These are phyloP conservation scores for Trifolium subterraneum DNA, from an alignment of 306 rosid genomes.

Conservation along the genomic window DNA sequence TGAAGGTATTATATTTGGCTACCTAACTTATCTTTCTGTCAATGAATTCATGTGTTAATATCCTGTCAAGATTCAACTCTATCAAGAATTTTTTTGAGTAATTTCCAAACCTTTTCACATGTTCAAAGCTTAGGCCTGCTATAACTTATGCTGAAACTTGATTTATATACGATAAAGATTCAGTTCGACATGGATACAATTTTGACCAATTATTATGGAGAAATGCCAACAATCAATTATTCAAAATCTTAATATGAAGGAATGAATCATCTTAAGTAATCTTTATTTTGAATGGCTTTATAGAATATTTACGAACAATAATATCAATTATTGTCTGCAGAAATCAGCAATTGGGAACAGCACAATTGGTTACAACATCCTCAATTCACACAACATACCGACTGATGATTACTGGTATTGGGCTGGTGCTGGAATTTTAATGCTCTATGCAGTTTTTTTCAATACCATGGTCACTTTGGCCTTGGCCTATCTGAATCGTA, in stretches of 20 bases:
- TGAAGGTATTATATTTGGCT: conserved; percentile 60
- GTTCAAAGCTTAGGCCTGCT: neutral
- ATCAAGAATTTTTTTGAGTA: conserved; percentile 4
- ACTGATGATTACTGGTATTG: conserved; percentile 71
- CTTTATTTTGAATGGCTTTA: conserved; percentile 6
- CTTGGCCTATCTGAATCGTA: conserved; percentile 79
- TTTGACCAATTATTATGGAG: neutral
- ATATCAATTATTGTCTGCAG: conserved; percentile 54
- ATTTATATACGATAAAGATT: neutral
- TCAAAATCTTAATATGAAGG: conserved; percentile 22
- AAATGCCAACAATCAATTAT: conserved; percentile 11
- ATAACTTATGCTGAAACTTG: conserved; percentile 2
- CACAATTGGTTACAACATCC: conserved; percentile 69
- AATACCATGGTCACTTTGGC: conserved; percentile 70
- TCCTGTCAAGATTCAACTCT: conserved; percentile 9
- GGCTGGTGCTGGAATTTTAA: conserved; percentile 60
- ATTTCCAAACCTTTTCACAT: conserved; percentile 7
- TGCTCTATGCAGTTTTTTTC: conserved; percentile 59
- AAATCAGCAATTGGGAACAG: conserved; percentile 51
- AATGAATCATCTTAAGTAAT: conserved; percentile 1
- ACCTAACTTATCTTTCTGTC: conserved; percentile 28
- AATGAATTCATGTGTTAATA: conserved; percentile 16
- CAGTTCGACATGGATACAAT: neutral
- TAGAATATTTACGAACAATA: conserved; percentile 33
- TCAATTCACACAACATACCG: conserved; percentile 62